A percentile compares a stretch with the other conserved stretches of the same genome.
phyloP scores from a whole-genome alignment of 495 filamentous ascomycete genomes.

The Chaetomium tenue region DNA sequence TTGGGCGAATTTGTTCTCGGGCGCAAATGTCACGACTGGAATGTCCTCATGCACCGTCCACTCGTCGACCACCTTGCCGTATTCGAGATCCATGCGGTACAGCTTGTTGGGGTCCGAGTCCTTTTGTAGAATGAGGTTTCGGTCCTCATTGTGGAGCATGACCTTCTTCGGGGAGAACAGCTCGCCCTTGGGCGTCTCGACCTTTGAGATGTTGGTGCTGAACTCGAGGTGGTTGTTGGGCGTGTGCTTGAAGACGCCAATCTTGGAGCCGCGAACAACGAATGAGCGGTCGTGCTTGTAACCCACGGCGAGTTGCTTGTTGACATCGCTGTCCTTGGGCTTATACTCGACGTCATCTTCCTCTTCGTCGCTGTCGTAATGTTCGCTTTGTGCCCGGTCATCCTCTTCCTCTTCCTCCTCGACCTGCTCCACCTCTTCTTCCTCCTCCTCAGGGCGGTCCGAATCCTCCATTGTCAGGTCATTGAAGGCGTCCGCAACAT shows the following conservation, averaged over 20 bases:
- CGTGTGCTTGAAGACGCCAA: conserved; percentile 98
- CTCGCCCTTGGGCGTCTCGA: conserved; percentile 82
- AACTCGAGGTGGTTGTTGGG: conserved; percentile 90
- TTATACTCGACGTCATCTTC: conserved; percentile 75
- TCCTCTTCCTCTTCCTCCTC: conserved; percentile 66
- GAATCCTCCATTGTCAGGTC: conserved; percentile 89
- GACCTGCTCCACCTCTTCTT: conserved; percentile 62
- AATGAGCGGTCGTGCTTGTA: conserved; percentile 98
- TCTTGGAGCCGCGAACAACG: conserved; percentile 93
- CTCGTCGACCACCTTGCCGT: conserved; percentile 98
- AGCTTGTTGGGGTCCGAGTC: conserved; percentile 79
- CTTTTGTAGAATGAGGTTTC: conserved; percentile 90
- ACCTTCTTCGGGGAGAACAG: conserved; percentile 94
- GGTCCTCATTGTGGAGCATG: conserved; percentile 93
- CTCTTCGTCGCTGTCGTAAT: conserved; percentile 91
- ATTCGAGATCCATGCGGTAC: conserved; percentile 98
- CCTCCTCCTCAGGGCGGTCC: conserved; percentile 59
- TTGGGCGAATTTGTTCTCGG: conserved; percentile 97
- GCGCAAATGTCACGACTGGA: conserved; percentile 81
- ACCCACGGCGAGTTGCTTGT: conserved; percentile 94
- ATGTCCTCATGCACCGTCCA: conserved; percentile 99
- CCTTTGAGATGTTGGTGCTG: conserved; percentile 95
- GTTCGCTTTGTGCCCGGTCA: conserved; percentile 54
- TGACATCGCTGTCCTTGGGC: conserved; percentile 78
- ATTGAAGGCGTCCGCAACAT: conserved; percentile 93